A percentile compares a stretch with the other conserved stretches of the same genome.
phyloP scores from a whole-genome alignment of 179 eudicot genomes.

The Nepenthes alata region DNA sequence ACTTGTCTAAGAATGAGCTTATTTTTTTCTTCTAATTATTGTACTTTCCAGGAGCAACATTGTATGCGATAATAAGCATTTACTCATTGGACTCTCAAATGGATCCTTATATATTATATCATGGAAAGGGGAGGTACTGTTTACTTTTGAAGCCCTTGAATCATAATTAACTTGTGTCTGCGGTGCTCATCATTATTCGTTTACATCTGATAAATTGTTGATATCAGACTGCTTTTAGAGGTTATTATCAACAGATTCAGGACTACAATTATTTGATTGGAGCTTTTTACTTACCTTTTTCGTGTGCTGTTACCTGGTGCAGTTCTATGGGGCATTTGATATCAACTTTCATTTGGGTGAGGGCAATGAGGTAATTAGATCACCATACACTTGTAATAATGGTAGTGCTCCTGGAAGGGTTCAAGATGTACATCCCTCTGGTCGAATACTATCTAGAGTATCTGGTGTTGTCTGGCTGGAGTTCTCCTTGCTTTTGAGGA shows the following conservation, averaged over 20 bases:
- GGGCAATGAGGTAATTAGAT: slow-evolving; percentile 23
- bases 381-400: slow-evolving; percentile 32
- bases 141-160: neutral
- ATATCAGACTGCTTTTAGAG: neutral
- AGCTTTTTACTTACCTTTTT: neutral
- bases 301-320: slow-evolving; percentile 18
- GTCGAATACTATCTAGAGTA: slow-evolving; percentile 20
- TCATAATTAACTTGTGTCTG: neutral
- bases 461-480: slow-evolving; percentile 58
- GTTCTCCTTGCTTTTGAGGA: slow-evolving; percentile 42
- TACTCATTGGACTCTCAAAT: slow-evolving; percentile 76
- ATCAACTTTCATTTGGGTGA: slow-evolving; percentile 32
- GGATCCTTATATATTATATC: slow-evolving; percentile 82
- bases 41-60: slow-evolving; percentile 73
- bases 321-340: slow-evolving; percentile 73
- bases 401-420: slow-evolving; percentile 36
- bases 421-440: slow-evolving; percentile 24
- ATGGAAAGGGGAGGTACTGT: slow-evolving; percentile 95
- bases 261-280: neutral
- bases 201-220: neutral
- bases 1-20: slow-evolving; percentile 2
- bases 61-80: slow-evolving; percentile 79
- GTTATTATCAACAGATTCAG: neutral
- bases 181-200: neutral
- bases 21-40: slow-evolving; percentile 6